Base-by-base conservation (phyloP, 139 green algal genomes). In the Picochlorum sp. region DNA sequence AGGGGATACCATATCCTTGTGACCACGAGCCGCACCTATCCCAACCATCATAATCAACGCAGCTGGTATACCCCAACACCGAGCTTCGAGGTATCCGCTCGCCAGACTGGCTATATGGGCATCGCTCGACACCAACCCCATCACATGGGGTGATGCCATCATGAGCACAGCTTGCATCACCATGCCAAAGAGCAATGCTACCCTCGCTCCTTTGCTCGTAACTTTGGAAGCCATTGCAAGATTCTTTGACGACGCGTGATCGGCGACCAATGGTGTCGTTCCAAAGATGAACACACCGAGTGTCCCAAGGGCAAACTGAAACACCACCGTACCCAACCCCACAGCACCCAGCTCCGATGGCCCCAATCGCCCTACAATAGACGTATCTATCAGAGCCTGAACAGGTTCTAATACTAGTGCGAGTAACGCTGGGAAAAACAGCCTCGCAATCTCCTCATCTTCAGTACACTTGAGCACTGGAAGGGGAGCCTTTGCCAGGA, bases 31-130 rank as follows among this genome's bases (percentile, higher is more conserved):
- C 0, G 64, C 63, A 0, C 72, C 72, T 11, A 70, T 70, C 1
- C 49, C 57, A 41, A 70, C 65, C 66, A 78, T 73, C 65, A 78
- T 78, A 37, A 70, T 26, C 16, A 78, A 54, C 1, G 66, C 65
- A 6, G 52, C 65, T 15, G 72, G 66, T 41, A 70, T 28, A 10
- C 65, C 72, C 60, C 52, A 73, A 31, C 66, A 65, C 50, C 71
- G 58, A 14, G 31, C 52, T 18, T 60, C 31, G 38, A 78, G 47
- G 62, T 78, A 78, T 11, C 50, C 21, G 23, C 57, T 24, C 9
- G 72, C 61, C 5, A 64, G 26, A 4, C 24, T 41, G 1, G 66
- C 72, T 8, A 78, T 61, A 6, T 30, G 14, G 0, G 16, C 38
- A 57, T 73, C 72, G 11, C 24, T 21, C 18, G 56, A 66, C 2